Base-by-base conservation (phyloP, 2,329 filamentous ascomycete species). In the Trichothecium sympodiale region DNA sequence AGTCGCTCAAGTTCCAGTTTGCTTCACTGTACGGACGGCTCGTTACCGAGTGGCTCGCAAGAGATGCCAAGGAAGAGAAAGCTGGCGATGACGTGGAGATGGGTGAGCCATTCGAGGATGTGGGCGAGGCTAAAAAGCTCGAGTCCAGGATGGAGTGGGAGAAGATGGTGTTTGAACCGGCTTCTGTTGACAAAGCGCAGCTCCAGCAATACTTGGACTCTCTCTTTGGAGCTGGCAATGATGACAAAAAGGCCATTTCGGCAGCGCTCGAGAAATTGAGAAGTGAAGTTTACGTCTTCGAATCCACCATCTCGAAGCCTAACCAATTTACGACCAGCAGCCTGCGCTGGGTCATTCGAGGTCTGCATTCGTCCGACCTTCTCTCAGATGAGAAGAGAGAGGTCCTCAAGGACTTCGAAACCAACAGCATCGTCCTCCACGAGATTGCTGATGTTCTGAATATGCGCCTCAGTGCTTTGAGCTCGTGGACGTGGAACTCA, bases 371-470 rank as follows among this genome's bases (percentile, higher is more conserved):
- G 3, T 64, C 63, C 0, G 64, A 66, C 25, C 51, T 69, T 0
- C 53, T 71, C 4, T 58, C 60, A 1, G 46, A 64, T 17, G 60
- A 62, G 37, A 60, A 62, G 30, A 47, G 58, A 3, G 56, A 56
- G 38, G 56, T 60, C 0, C 49, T 72, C 13, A 55, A 50, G 5
- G 64, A 67, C 31, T 64, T 71, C 35, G 46, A 56, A 16, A 47
- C 50, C 8, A 66, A 63, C 34, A 38, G 46, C 0, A 50, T 59
- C 17, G 61, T 71, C 8, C 43, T 71, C 9, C 50, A 49, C 2
- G 69, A 73, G 47, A 60, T 73, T 12, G 60, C 63, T 1, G 67
- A 72, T 37, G 66, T 71, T 2, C 55, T 72, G 34, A 71, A 71
- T 41, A 69, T 71, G 59, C 58, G 67, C 12, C 53, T 71, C 5